Conservation (phyloP, 805 yeast genomes). For the Lachancea dasiensis region DNA sequence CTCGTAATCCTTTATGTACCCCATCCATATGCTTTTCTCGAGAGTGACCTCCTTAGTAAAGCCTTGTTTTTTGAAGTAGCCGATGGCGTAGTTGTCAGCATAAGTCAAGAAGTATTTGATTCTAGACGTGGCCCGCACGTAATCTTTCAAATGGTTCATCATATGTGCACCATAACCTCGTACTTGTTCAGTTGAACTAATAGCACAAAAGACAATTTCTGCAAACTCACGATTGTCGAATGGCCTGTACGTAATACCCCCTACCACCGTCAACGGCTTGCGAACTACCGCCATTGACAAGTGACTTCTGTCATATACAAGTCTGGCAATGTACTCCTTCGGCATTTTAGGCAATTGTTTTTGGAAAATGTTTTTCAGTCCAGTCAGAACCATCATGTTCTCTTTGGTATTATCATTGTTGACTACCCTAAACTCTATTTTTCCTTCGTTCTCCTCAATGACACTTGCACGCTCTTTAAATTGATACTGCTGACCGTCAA, state of each 20-base stretch:
- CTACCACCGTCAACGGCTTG: constrained; percentile 91
- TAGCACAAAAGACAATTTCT: constrained; percentile 97
- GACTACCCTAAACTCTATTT: constrained; percentile 92
- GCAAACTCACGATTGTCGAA: constrained; percentile 89
- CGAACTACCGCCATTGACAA: constrained; percentile 93
- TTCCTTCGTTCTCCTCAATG: constrained; percentile 86
- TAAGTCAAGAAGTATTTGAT: constrained; percentile 85
- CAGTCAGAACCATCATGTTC: constrained; percentile 86
- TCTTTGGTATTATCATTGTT: constrained; percentile 89
- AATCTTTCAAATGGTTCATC: constrained; percentile 96
- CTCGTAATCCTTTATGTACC: constrained; percentile 96
- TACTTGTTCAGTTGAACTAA: constrained; percentile 94
- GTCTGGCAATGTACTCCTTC: constrained; percentile 86
- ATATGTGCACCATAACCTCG: constrained; percentile 98
- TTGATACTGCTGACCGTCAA: constrained; percentile 72
- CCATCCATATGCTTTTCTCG: constrained; percentile 90
- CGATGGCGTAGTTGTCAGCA: constrained; percentile 98
- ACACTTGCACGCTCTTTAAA: constrained; percentile 93
- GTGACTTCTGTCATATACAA: constrained; percentile 92
- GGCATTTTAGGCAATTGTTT: constrained; percentile 99
- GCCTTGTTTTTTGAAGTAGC: constrained; percentile 97
- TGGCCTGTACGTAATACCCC: constrained; percentile 96
- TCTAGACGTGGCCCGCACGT: constrained; percentile 81
- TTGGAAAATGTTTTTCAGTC: constrained; percentile 91
- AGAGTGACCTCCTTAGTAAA: constrained; percentile 91